A percentile compares a stretch with the other conserved stretches of the same genome.
Evolutionary conservation across 2,329 filamentous ascomycete species (phyloP).

Genomic region (Cucurbitaria berberidis): DNA sequence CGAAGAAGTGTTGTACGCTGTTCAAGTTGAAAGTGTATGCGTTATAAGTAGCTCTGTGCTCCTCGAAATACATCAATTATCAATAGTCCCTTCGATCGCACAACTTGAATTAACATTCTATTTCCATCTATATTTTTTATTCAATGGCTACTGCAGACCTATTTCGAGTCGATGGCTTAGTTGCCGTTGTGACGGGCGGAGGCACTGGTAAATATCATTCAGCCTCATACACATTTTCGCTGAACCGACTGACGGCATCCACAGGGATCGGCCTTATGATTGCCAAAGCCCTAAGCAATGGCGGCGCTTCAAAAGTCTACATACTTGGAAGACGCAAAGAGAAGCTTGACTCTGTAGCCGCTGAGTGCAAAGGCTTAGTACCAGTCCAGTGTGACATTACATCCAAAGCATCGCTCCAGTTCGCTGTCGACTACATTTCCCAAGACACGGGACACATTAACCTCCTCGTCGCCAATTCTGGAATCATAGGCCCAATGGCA

Average conservation of each 20-base stretch:
- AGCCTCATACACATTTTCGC: neutral
- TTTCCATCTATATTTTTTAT: neutral
- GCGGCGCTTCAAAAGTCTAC: conserved; percentile 30
- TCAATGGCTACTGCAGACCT: conserved; percentile 10
- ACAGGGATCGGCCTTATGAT: conserved; percentile 34
- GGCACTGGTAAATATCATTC: conserved; percentile 16
- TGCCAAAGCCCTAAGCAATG: conserved; percentile 25
- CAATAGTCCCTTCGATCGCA: neutral
- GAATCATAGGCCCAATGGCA: conserved; percentile 21
- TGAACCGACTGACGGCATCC: neutral
- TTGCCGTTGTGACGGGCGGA: conserved; percentile 26
- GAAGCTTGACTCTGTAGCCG: conserved; percentile 18
- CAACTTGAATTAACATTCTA: neutral
- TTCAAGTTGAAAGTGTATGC: neutral
- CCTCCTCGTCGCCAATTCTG: conserved; percentile 31
- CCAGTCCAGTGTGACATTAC: conserved; percentile 28
- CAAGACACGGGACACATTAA: conserved; percentile 27
- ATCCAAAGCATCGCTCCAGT: conserved; percentile 21
- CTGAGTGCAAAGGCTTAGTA: conserved; percentile 10
- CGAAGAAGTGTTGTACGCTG: neutral
- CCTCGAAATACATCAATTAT: neutral
- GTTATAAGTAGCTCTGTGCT: neutral
- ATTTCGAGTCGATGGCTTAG: conserved; percentile 22
- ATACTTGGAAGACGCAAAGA: conserved; percentile 30
- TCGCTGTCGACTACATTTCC: conserved; percentile 15